Evolutionary conservation across 495 filamentous ascomycete genomes (phyloP), one percentile per base, ranked within the genome.

Genomic region (Penicillium mononematosum): DNA sequence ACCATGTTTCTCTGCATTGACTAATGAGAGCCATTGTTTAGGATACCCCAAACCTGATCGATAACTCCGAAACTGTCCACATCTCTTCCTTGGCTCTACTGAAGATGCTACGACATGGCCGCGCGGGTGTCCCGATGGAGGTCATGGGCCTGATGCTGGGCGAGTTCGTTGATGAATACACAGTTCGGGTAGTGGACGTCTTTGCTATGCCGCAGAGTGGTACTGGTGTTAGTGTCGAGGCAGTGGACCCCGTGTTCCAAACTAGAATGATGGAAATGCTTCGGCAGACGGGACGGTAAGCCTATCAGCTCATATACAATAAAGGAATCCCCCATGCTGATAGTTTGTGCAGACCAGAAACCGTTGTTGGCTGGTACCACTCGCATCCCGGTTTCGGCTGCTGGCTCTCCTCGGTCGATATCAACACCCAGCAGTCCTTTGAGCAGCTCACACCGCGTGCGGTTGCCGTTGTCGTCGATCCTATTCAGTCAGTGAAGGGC

Each of bases 181-280:
- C 94, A 59, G 94, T 98, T 48, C 86, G 93, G 48, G 94, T 98
- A 19, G 90, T 96, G 36, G 94, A 98, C 77, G 94, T 98, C 7
- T 98, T 98, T 73, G 94, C 94, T 45, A 98, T 98, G 94, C 94
- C 94, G n/a, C 94, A 98, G 71, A 96, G 91, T 60, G 94, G 94
- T 72, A 98, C 94, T 10, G 94, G 94, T 65, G 94, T 98, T 64
- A 96, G 91, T 75, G 94, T 98, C 61, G 94, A 98, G 71, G 94
- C 94, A 46, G 95, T 98, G 59, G 94, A 98, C 71, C 89, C 91
- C 24, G 95, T 98, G 14, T 98, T 98, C 72, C 94, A 98, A 78
- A 95, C 88, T 61, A 98, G 96, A 80, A 98, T 98, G 94, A 98
- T 98, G 95, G 94, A 98, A 71, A 97, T 98, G 92, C 80, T 98